These are phyloP conservation scores for Rhizophlyctis rosea DNA, from an alignment of 192 early-diverging fungal species.

Conservation along the genomic window DNA sequence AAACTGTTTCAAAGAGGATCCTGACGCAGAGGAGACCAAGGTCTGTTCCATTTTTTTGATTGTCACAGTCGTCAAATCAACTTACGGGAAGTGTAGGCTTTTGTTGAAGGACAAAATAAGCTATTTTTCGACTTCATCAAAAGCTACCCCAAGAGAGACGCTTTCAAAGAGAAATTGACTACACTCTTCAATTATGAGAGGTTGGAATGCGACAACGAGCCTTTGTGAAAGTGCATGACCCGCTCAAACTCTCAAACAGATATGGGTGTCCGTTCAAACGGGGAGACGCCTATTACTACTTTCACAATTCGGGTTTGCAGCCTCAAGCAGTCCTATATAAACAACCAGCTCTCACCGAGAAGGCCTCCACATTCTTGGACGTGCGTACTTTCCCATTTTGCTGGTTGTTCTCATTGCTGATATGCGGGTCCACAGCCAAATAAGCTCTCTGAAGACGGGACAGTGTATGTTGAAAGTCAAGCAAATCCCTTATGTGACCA, in stretches of 20 bases:
- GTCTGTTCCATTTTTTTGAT: background rate
- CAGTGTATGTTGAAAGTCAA: conserved; percentile 4
- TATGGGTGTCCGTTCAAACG: conserved; percentile 52
- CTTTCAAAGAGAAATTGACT: conserved; percentile 46
- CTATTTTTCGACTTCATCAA: conserved; percentile 43
- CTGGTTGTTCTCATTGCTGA: conserved; percentile 34
- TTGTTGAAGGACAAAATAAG: conserved; percentile 62
- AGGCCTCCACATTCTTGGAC: conserved; percentile 48
- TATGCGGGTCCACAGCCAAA: conserved; percentile 36
- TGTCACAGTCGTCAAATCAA: background rate
- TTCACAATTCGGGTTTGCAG: conserved; percentile 60
- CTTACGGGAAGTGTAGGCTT: conserved; percentile 27
- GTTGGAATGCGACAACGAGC: conserved; percentile 27
- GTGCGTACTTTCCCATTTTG: background rate
- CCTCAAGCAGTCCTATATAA: conserved; percentile 59
- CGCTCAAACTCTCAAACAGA: conserved; percentile 9
- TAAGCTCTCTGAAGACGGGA: conserved; percentile 29
- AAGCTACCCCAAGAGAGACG: conserved; percentile 23
- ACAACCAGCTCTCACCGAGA: conserved; percentile 37
- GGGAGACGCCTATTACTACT: conserved; percentile 65
- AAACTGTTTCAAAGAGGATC: no score
- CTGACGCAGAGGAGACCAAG: conserved; percentile 57
- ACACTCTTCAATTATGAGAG: conserved; percentile 55
- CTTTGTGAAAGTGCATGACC: conserved; percentile 8
- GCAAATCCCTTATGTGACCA: background rate